Base-by-base conservation (phyloP, 1,284 basidiomycete genomes). In the Tranzscheliella williamsii region DNA sequence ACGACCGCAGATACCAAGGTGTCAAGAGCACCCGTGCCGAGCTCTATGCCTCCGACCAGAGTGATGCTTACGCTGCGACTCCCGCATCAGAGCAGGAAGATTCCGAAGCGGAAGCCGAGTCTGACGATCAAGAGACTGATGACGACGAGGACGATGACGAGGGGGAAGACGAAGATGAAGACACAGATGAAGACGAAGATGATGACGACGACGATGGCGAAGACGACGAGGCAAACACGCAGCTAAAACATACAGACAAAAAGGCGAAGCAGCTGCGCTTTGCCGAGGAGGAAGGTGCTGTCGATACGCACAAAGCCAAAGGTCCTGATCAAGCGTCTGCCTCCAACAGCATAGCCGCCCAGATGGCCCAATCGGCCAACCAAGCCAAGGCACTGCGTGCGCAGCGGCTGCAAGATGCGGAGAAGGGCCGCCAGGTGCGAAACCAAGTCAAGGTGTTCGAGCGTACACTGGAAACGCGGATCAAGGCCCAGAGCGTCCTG, bases 361-460 rank as follows among this genome's bases (percentile, higher is more conserved):
- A 71, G 29, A 51, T 60, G 18, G 47, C 48, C 3, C 51, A 68
- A 27, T 61, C 56, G 12, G 49, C 37, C 5, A 37, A 49, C 2
- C 61, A 73, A 24, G 34, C 69, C 20, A 48, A 62, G 34, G 56
- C 54, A 24, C 53, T 74, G 23, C 54, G 57, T 32, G 55, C 64
- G 17, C 47, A 50, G 11, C 57, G 54, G 3, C 27, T 57, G 9
- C 60, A 72, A 35, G 71, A 73, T n/a, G 71, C 67, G 17, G 50
- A 62, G n/a, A 71, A 69, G 29, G 71, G 71, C 0, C 56, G 55
- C 2, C 47, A 69, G 24, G 68, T 71, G 5, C 60, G 63, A 21
- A 69, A 63, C 48, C 72, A 71, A 33, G 61, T 71, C 41, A 61
- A 67, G 32, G 55, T 52, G 0, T 74, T 63, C 61, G 70, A 70